Evolutionary conservation across 176 grass and related monocot species (phyloP), one percentile per base, ranked within the genome.

Genomic region (Carex myosuroides): DNA sequence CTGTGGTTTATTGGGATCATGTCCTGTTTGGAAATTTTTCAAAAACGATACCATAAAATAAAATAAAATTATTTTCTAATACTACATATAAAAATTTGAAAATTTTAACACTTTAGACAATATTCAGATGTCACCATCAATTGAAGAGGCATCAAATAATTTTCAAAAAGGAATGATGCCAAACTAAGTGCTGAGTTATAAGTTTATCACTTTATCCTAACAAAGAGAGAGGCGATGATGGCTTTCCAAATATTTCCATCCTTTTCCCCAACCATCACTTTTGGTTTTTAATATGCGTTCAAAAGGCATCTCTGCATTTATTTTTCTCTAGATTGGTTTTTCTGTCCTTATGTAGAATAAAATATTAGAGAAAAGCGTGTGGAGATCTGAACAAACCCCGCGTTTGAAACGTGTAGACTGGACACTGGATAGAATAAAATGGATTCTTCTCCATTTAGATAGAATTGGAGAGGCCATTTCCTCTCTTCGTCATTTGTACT

Each of bases 331-430:
- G 62, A 64, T 32, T 17, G 13, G 4, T 60, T 9, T 8, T 61
- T 61, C 10, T 21, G n/a, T 69, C 11, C 13, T 2, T 26, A 24
- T 50, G n/a, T 73, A 12, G 3, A 50, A 50, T 21, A 44, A 72
- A 72, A 73, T 0, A 13, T 65, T 48, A 18, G 10, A 22, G 10
- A 11, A 46, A 73, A 22, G 41, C 42, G 69, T 46, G 17, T 46
- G 17, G 10, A 58, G 56, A 17, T 46, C 39, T 46, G 69, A 22
- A 48, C 17, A 13, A 44, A 22, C 69, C 10, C 18, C 69, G 69
- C 69, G 70, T 50, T 48, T 73, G 70, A 73, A 73, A 73, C 70
- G 70, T 73, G 70, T 73, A 18, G 13, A 39, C 13, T 70, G 14
- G 57, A 4, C 33, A 69, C 65, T 18, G 17, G 41, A 21, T 0